phyloP scores from a whole-genome alignment of 1,284 basidiomycete genomes.

The Leccinum pallidistipes region DNA sequence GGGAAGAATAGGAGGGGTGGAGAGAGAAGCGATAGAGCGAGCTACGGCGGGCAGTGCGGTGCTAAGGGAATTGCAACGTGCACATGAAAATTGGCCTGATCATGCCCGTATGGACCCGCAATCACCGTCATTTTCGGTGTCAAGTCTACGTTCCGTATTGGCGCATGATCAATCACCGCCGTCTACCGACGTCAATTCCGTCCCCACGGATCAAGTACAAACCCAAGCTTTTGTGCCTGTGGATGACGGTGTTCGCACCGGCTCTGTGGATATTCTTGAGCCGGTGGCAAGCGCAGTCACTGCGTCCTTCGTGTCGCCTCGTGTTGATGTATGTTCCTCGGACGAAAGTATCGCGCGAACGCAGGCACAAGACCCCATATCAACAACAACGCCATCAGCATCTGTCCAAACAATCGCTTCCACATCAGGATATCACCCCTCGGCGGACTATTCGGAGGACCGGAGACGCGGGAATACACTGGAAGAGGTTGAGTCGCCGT shows the following conservation, averaged over 20 bases:
- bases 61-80: slow-evolving; percentile 26
- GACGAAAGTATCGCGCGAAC: slow-evolving; percentile 14
- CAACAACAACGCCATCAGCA: slow-evolving; percentile 20
- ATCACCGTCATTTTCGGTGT: slow-evolving; percentile 27
- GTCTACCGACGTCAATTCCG: slow-evolving; percentile 21
- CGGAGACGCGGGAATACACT: slow-evolving; percentile 4
- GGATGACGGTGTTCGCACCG: slow-evolving; percentile 35
- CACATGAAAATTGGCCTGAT: slow-evolving; percentile 21
- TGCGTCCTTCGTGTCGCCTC: slow-evolving; percentile 27
- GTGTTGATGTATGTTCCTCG: slow-evolving; percentile 24
- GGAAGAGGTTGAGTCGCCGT: slow-evolving; percentile 19
- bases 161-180: slow-evolving; percentile 16
- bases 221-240: slow-evolving; percentile 47
- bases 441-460: slow-evolving; percentile 2
- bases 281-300: slow-evolving; percentile 18
- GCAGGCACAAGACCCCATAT: slow-evolving; percentile 15
- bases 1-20: slow-evolving; percentile 70
- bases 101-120: slow-evolving; percentile 22
- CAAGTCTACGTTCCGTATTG: slow-evolving; percentile 10
- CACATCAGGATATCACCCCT: slow-evolving; percentile 9
- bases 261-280: slow-evolving; percentile 15
- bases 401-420: slow-evolving; percentile 11
- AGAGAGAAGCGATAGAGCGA: slow-evolving; percentile 39
- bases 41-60: slow-evolving; percentile 21
- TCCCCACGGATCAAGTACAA: slow-evolving; percentile 36